Evolutionary conservation across 768 basidiomycete species (phyloP).

Genomic region (Agaricus blazei): DNA sequence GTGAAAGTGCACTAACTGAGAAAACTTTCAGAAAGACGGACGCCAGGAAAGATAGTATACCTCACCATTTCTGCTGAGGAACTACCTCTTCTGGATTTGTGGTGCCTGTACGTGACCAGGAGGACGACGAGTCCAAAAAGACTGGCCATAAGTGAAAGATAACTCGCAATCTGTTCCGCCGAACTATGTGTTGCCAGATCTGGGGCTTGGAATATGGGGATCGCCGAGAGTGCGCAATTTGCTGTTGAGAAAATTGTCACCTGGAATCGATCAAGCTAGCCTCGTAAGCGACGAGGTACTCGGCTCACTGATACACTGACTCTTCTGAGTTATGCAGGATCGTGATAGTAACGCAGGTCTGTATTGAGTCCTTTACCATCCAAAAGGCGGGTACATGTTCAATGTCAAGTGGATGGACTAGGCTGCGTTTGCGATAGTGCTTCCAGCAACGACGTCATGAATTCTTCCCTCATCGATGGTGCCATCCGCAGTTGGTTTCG

Average conservation of each 20-base stretch:
- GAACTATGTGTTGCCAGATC: neutral
- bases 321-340: too few relatives aligned
- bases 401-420: too few relatives aligned
- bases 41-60: neutral
- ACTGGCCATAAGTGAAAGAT: neutral
- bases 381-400: too few relatives aligned
- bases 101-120: conserved; percentile 2
- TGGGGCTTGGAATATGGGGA: conserved; percentile 1
- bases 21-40: neutral
- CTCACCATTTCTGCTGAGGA: conserved; percentile 1
- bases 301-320: too few relatives aligned
- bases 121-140: conserved; percentile 2
- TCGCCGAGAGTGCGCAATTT: conserved; percentile 5
- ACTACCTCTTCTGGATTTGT: neutral
- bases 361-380: too few relatives aligned
- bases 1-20: neutral
- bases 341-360: too few relatives aligned
- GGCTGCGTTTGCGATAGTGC: too few relatives aligned
- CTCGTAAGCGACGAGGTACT: too few relatives aligned
- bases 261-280: neutral
- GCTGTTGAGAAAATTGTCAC: conserved; percentile 6
- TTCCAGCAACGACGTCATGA: too few relatives aligned
- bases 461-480: too few relatives aligned
- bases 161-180: conserved; percentile 2
- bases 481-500: too few relatives aligned